Conservation (phyloP, 805 yeast species). For the Wickerhamiella kurtzmanii region DNA sequence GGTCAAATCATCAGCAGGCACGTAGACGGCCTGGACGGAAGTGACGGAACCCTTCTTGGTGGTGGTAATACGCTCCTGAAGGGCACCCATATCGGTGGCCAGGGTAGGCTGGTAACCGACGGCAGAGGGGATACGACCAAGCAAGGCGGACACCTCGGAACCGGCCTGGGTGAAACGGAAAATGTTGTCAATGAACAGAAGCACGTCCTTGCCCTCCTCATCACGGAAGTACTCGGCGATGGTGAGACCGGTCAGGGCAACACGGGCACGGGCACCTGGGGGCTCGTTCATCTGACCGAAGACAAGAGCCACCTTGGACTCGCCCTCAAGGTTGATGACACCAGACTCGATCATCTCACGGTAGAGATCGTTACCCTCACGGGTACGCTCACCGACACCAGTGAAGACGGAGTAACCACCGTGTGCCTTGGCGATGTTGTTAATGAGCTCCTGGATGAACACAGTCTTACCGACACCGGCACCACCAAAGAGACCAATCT, state of each 20-base stretch:
- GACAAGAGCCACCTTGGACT: constrained; percentile 97
- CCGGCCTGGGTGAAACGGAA: constrained; percentile 99
- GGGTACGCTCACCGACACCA: constrained; percentile 99
- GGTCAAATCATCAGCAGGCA: constrained; percentile 99
- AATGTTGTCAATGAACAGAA: constrained; percentile 98
- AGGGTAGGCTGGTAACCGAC: constrained; percentile 99
- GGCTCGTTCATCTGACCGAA: constrained; percentile 99
- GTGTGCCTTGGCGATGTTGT: constrained; percentile 99
- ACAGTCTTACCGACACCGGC: constrained; percentile 99
- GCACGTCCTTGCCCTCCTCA: constrained; percentile 99
- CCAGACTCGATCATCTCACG: constrained; percentile 99
- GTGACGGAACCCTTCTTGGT: constrained; percentile 99
- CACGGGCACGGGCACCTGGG: constrained; percentile 99
- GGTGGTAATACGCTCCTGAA: constrained; percentile 99
- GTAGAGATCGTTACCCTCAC: constrained; percentile 99
- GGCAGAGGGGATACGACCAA: constrained; percentile 99
- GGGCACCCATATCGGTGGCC: constrained; percentile 99
- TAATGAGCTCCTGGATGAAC: constrained; percentile 97
- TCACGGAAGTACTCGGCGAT: constrained; percentile 99
- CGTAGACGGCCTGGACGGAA: constrained; percentile 99
- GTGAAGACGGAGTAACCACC: constrained; percentile 99
- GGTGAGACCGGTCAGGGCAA: constrained; percentile 98
- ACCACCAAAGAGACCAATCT: constrained; percentile 99
- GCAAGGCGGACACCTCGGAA: constrained; percentile 98
- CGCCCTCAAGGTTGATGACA: constrained; percentile 99